Conservation (phyloP, 495 filamentous ascomycete genomes). For the Trichoderma gamsii region DNA sequence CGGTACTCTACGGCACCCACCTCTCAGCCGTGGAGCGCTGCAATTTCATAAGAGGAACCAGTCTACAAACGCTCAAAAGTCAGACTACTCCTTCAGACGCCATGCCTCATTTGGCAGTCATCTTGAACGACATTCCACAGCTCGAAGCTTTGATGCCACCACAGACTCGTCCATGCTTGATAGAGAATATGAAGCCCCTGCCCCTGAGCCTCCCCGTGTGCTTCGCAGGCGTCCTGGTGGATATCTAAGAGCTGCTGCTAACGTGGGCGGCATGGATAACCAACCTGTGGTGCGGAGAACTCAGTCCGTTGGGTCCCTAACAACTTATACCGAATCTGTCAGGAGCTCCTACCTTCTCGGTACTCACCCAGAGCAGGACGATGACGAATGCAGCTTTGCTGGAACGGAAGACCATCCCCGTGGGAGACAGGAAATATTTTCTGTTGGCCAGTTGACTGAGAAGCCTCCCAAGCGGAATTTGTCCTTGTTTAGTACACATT, state of each 20-base stretch:
- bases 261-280: conserved; percentile 61
- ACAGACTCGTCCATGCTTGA: conserved; percentile 44
- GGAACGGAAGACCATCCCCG: neutral
- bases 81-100: conserved; percentile 32
- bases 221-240: conserved; percentile 85
- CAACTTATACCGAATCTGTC: conserved; percentile 62
- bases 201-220: conserved; percentile 49
- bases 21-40: conserved; percentile 26
- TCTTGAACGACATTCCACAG: conserved; percentile 52
- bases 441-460: conserved; percentile 53
- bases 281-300: conserved; percentile 47
- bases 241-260: conserved; percentile 72
- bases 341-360: conserved; percentile 51
- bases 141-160: conserved; percentile 54
- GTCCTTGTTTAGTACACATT: conserved; percentile 68
- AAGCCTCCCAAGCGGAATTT: conserved; percentile 36
- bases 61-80: conserved; percentile 35
- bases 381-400: neutral
- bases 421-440: conserved; percentile 39
- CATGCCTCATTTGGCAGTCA: conserved; percentile 68
- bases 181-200: conserved; percentile 25
- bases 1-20: conserved; percentile 26
- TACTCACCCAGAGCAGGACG: conserved; percentile 17
- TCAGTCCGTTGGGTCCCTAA: conserved; percentile 65
- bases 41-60: conserved; percentile 33